Base-by-base conservation (phyloP, 495 filamentous ascomycete species). In the Hypoxylon lienhwacheense region DNA sequence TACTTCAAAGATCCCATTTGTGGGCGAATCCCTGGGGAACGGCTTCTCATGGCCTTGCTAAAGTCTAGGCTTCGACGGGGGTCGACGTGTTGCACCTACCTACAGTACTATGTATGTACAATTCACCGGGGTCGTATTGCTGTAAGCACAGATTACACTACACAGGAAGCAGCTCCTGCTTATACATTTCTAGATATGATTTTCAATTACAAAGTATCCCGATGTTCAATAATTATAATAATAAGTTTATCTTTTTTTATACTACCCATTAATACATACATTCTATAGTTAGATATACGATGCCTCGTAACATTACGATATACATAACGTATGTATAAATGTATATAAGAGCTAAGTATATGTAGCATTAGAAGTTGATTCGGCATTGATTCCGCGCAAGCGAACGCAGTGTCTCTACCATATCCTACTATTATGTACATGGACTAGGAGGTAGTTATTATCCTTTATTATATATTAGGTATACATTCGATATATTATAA, bases 1-100 rank as follows among this genome's bases (percentile, higher is more conserved):
- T 43, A 26, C 17, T 47, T 21, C 29, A 41, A 25, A 43, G 52
- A 21, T 47, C 15, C 26, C 28, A 40, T 22, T 47, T 29, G 39
- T 43, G 55, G 39, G 20, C 26, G 48, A 59, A 53, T 49, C 48
- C 48, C 42, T 47, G 43, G 37, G 44, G 31, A 59, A 39, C 10
- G 3, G 17, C 41, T 1, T 52, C 28, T 37, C 47, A 19, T 26
- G 33, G 37, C 19, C 12, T 49, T 50, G 2, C 22, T 33, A 53
- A 37, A 40, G 42, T 46, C 55, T 53, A 40, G 47, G 33, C 40
- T 51, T 34, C 17, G 34, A 37, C 35, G 19, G 24, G 36, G 20
- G 10, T 29, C 25, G 10, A 15, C 32, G 24, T n/a, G n/a, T n/a
- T n/a, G n/a, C n/a, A 39, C 16, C 22, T 21, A 42, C 28, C 40